These are phyloP conservation scores for Aurifilum marmelostoma DNA, from an alignment of 2,329 filamentous ascomycete genomes.

Conservation along the genomic window DNA sequence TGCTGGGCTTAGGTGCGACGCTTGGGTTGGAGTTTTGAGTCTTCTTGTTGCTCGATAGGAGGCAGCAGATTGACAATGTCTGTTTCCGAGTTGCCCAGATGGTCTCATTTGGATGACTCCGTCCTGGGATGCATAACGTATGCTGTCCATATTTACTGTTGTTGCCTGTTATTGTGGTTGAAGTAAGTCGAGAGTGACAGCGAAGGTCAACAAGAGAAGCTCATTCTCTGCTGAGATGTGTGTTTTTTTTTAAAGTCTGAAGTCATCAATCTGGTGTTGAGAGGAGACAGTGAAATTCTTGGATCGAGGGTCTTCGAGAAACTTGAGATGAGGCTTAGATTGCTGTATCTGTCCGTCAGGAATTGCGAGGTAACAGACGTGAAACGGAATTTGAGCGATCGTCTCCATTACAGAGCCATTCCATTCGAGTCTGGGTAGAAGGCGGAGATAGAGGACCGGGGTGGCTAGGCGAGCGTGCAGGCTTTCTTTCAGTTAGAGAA, in stretches of 20 bases:
- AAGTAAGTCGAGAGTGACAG: not conserved
- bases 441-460: not conserved
- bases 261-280: not conserved
- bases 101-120: slow-evolving; percentile 19
- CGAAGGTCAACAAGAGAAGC: not conserved
- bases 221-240: not conserved
- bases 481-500: not conserved
- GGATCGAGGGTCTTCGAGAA: not conserved
- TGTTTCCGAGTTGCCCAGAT: not conserved
- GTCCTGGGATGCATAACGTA: slow-evolving; percentile 8
- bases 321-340: not conserved
- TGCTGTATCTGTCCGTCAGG: not conserved
- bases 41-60: not conserved
- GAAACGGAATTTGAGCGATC: not conserved
- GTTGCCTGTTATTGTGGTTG: not conserved
- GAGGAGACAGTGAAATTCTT: not conserved
- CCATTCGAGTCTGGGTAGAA: not conserved
- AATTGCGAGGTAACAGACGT: not conserved
- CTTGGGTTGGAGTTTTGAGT: not conserved
- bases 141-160: slow-evolving; percentile 4
- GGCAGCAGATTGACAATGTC: not conserved
- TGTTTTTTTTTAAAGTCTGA: not conserved
- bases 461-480: not conserved
- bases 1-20: not conserved
- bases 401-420: not conserved